These are phyloP conservation scores for Biscogniauxia sp. DNA, from an alignment of 2,329 filamentous ascomycete species.

Conservation along the genomic window DNA sequence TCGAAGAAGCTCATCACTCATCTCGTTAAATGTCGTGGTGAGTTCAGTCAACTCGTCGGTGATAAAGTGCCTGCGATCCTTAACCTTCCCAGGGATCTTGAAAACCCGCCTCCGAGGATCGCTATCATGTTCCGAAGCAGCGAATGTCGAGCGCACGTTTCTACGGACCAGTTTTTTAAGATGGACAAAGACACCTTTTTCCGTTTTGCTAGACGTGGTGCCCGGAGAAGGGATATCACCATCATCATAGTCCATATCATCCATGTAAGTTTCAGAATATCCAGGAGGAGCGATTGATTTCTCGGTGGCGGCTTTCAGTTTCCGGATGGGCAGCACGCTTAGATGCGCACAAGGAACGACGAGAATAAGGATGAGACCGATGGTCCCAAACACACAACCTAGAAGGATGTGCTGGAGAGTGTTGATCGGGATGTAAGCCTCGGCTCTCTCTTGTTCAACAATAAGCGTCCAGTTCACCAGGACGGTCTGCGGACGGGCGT, in stretches of 20 bases:
- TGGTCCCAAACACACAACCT: constrained; percentile 80
- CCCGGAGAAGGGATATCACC: constrained; percentile 32
- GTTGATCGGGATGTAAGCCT: constrained; percentile 74
- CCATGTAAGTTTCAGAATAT: constrained; percentile 48
- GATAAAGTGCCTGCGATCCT: constrained; percentile 69
- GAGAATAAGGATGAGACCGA: constrained; percentile 68
- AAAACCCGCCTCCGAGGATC: constrained; percentile 57
- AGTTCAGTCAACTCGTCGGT: constrained; percentile 85
- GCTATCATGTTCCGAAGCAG: constrained; percentile 34
- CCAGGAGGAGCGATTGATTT: constrained; percentile 68
- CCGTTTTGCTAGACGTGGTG: constrained; percentile 35
- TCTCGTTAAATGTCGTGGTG: constrained; percentile 84
- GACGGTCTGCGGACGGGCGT: constrained; percentile 63
- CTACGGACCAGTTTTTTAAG: constrained; percentile 38
- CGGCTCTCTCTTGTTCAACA: constrained; percentile 70
- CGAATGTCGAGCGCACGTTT: constrained; percentile 26
- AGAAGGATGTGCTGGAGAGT: constrained; percentile 77
- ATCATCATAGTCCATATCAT: constrained; percentile 47
- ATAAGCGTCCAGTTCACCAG: constrained; percentile 81
- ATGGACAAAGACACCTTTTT: constrained; percentile 40
- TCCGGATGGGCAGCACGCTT: constrained; percentile 75
- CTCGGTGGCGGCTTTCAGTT: constrained; percentile 71
- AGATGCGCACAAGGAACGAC: constrained; percentile 78
- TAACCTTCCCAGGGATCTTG: constrained; percentile 81
- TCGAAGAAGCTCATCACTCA: constrained; percentile 85